Base-by-base conservation (phyloP, 2,329 filamentous ascomycete genomes). In the Phyllachora maydis region DNA sequence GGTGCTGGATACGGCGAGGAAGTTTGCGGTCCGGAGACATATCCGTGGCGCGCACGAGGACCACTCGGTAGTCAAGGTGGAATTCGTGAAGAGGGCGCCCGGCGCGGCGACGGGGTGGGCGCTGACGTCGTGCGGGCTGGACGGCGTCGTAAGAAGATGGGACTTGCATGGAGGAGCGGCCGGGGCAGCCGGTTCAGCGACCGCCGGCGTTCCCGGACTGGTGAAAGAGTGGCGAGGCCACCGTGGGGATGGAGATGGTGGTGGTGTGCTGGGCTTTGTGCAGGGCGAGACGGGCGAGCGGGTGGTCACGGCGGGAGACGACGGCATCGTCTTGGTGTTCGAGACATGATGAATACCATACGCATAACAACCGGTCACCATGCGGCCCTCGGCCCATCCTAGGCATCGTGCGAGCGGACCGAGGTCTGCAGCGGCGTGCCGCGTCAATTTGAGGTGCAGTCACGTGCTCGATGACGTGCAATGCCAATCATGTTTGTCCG, bases 201-300 rank as follows among this genome's bases (percentile, higher is more conserved):
- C 23, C 12, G 65, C 64, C 1, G 67, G 66, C 2, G 66, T 59
- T 6, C 67, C 69, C 24, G 82, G 79, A 0, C 51, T 91, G 24
- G 52, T 79, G 13, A 74, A 71, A 32, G 83, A 93, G 49, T 95
- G 83, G 83, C 81, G 63, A 46, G 88, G 88, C 0, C 88, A 98
- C 45, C 47, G 78, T 36, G 71, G 83, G 15, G 68, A 78, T 41
- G 76, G 81, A 8, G 79, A 88, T 50, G 73, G 81, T 12, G 85
- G 83, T 16, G 85, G 85, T 25, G 73, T 95, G 6, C 50, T 95
- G 35, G 83, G 75, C 0, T 98, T 95, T 42, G 83, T 91, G 24
- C 82, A 93, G 47, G 70, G 71, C 5, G 60, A 71, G 42, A 64
- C 57, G 4, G 79, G 79, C 1, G 65, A 70, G 45, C 60, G 70